Conservation (phyloP, 345 rosid genomes). For the Eucalyptus tenuipes region DNA sequence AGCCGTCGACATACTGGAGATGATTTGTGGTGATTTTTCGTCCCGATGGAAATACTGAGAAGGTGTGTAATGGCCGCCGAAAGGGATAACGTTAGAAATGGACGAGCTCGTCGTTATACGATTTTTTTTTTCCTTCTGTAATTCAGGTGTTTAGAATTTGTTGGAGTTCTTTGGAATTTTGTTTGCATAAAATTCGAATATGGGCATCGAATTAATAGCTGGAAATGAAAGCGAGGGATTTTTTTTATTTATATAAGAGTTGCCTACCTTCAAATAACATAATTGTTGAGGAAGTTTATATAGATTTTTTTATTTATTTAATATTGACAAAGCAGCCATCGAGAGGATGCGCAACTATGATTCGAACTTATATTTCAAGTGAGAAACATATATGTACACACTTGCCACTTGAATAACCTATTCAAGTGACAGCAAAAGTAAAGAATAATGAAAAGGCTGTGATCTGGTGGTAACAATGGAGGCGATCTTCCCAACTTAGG, state of each 20-base stretch:
- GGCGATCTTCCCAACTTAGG: not conserved
- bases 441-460: not conserved
- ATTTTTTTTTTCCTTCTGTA: not conserved
- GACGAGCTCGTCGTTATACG: not conserved
- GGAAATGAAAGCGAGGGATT: not conserved
- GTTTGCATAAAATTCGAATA: not conserved
- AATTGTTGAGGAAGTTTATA: too few relatives aligned
- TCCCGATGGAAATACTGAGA: not conserved
- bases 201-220: not conserved
- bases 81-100: not conserved
- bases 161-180: not conserved
- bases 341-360: fast-evolving
- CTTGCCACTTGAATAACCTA: not conserved
- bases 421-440: not conserved
- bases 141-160: not conserved
- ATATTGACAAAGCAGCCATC: too few relatives aligned
- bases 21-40: not conserved
- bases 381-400: not conserved
- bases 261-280: too few relatives aligned
- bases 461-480: fast-evolving
- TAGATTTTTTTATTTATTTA: too few relatives aligned
- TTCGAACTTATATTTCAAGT: not conserved
- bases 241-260: not conserved
- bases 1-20: not conserved
- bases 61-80: not conserved